Conservation (phyloP, 2,329 filamentous ascomycete species). For the Torrubiella hemipterigena region DNA sequence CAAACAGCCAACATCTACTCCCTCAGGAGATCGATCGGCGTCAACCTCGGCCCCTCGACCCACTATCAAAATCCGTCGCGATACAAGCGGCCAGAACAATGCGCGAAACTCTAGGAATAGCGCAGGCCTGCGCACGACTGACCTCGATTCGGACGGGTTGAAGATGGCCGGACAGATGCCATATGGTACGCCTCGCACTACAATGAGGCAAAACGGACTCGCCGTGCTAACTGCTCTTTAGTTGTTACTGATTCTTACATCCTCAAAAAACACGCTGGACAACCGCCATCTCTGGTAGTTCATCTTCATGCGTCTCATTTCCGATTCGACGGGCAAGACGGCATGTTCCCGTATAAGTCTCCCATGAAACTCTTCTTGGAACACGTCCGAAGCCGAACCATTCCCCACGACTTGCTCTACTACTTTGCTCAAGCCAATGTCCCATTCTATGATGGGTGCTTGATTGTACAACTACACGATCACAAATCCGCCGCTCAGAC, state of each 20-base stretch:
- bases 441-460: slow-evolving; percentile 82
- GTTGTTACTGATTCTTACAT: slow-evolving; percentile 69
- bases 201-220: no score
- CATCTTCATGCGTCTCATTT: slow-evolving; percentile 82
- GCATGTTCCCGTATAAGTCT: slow-evolving; percentile 83
- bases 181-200: no score
- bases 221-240: slow-evolving; percentile 21
- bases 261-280: slow-evolving; percentile 65
- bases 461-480: slow-evolving; percentile 91
- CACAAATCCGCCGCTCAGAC: slow-evolving; percentile 56
- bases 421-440: slow-evolving; percentile 62
- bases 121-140: slow-evolving; percentile 35
- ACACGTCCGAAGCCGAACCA: slow-evolving; percentile 61
- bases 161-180: neutral
- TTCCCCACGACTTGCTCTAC: slow-evolving; percentile 81
- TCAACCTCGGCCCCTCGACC: slow-evolving; percentile 33
- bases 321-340: slow-evolving; percentile 85
- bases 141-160: slow-evolving; percentile 25
- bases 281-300: slow-evolving; percentile 70
- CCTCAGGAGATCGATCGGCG: slow-evolving; percentile 22
- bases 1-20: slow-evolving; percentile 21
- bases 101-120: slow-evolving; percentile 39
- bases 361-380: slow-evolving; percentile 77
- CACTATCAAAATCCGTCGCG: slow-evolving; percentile 46
- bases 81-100: slow-evolving; percentile 31